A percentile compares a stretch with the other conserved stretches of the same genome.
phyloP scores from a whole-genome alignment of 768 basidiomycete genomes.

The Lactifluus echinatus region DNA sequence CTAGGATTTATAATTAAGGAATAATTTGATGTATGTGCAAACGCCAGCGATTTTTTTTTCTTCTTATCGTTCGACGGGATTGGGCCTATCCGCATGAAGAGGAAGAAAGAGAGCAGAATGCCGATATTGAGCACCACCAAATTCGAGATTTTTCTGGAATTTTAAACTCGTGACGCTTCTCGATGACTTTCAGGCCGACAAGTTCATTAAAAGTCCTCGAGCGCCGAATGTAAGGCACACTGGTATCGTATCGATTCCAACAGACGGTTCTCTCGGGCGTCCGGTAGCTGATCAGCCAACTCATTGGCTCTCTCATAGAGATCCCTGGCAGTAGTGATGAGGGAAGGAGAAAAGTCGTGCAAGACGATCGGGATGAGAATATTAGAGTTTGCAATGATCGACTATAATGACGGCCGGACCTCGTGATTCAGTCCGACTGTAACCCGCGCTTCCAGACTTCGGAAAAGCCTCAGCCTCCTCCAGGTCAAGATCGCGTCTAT shows the following conservation, averaged over 20 bases:
- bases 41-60: too few relatives aligned
- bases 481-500: too few relatives aligned
- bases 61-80: neutral
- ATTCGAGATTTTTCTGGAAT: constrained; percentile 2
- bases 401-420: constrained; percentile 8
- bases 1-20: neutral
- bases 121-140: constrained; percentile 14
- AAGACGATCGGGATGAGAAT: constrained; percentile 5
- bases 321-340: neutral
- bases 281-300: neutral
- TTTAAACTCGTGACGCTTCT: neutral
- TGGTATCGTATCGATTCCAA: neutral
- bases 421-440: neutral
- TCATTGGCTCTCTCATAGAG: neutral
- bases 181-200: neutral
- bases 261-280: neutral
- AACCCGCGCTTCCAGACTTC: too few relatives aligned
- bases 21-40: neutral
- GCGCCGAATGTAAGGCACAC: neutral
- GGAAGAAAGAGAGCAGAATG: constrained; percentile 11
- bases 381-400: neutral
- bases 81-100: constrained; percentile 12
- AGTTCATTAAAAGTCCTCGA: neutral
- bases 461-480: too few relatives aligned
- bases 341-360: neutral